Conservation (phyloP, 140 eudicot genomes). For the Ambrosia hybrid region DNA sequence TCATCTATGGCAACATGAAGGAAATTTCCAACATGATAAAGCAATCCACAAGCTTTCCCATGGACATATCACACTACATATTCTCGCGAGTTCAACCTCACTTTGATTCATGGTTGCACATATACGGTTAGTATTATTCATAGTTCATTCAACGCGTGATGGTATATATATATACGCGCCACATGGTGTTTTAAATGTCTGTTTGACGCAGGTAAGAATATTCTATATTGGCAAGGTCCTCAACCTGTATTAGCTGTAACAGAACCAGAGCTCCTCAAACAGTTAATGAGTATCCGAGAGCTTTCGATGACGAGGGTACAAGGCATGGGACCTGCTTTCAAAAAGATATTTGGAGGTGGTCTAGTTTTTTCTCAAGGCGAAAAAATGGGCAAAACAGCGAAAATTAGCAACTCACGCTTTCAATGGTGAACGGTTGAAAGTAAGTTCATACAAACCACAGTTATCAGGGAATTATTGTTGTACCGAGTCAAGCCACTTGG, state of each 20-base stretch:
- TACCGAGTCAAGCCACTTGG: neutral
- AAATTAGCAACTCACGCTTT: conserved; percentile 49
- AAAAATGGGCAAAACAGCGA: conserved; percentile 46
- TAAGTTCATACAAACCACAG: conserved; percentile 15
- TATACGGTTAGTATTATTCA: conserved; percentile 39
- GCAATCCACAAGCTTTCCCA: conserved; percentile 29
- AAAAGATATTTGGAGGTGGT: conserved; percentile 43
- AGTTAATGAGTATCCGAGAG: conserved; percentile 37
- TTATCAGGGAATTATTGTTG: neutral
- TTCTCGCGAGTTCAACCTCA: conserved; percentile 60
- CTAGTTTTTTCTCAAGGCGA: conserved; percentile 38
- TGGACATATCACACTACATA: conserved; percentile 41
- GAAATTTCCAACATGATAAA: conserved; percentile 34
- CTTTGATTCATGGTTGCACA: conserved; percentile 45
- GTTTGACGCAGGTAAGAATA: conserved; percentile 32
- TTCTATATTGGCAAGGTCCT: conserved; percentile 45
- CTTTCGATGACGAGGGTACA: conserved; percentile 19
- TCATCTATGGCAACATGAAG: conserved; percentile 23
- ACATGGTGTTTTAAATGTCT: neutral
- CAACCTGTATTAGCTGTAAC: conserved; percentile 40
- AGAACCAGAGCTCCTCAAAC: conserved; percentile 39
- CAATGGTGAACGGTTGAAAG: conserved; percentile 48
- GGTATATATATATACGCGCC: neutral
- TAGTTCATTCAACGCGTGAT: neutral
- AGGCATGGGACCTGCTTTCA: neutral